Base-by-base conservation (phyloP, 75 land plant genomes). In the Cupressus sempervirens region DNA sequence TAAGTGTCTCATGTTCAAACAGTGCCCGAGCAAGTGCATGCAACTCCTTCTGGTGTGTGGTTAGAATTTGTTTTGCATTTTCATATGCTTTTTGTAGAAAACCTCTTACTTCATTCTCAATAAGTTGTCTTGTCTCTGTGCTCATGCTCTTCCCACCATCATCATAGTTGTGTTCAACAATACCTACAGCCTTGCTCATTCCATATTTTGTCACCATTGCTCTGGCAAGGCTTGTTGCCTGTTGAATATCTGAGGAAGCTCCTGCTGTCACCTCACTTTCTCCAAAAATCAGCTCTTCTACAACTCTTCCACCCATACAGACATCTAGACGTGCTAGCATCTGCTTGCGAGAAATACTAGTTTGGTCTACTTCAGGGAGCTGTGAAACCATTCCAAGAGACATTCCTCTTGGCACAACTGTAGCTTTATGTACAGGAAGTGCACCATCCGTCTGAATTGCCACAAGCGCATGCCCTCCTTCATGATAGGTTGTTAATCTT, bases 201-300 rank as follows among this genome's bases (percentile, higher is more conserved):
- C 99, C 99, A 91, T 93, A 98, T 87, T 94, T 96, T 32, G 99
- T 98, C 26, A 98, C 96, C 99, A 98, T 98, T 30, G 92, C 93
- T 82, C 94, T 87, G 6, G 99, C 99, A 29, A 98, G 84, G 3
- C 83, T 67, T n/a, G 99, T 96, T 62, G 99, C 99, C 73, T 96
- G 93, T 81, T 91, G 88, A 29, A 98, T 93, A 88, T 98, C 99
- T 29, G 91, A 90, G 14, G 94, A 94, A 73, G 99, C 99, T 15
- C 99, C 99, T 38, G 97, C 90, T 32, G 99, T 96, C 38, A 98
- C 93, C 87, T 95, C 98, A 84, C 87, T 92, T 76, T 98, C 98
- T 74, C 99, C 99, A 90, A 98, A 98, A 46, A 98, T 94, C 67
- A 98, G 93, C 89, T 98, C 99, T 85, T 98, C 99, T 32, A 98